Evolutionary conservation across 257 asterid genomes (phyloP), one percentile per base, ranked within the genome.

Genomic region (Solanum neorickii): DNA sequence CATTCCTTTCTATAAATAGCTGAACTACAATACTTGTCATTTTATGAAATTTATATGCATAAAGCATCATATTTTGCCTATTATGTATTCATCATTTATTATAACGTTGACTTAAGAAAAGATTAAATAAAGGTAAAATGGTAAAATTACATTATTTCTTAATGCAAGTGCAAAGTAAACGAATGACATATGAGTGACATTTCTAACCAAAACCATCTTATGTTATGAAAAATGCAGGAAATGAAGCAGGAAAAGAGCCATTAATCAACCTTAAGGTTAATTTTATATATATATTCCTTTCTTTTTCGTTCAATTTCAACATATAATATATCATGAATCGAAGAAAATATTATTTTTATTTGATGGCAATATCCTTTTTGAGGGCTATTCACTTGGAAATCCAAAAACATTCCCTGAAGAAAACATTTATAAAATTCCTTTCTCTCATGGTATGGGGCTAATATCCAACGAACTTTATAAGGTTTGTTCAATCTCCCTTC

Each of bases 301-400:
- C 25, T 25, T 25, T 52, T 86, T 70, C 20, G 3, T 42, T 7
- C 27, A 33, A 73, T 69, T 20, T 56, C 66, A 56, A 56, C 42
- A 39, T 65, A 16, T 4, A 56, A 59, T 65, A 16, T 4, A 56
- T 83, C 12, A 5, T 12, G 12, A 44, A 44, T 20, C 15, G 14
- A 9, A 25, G 4, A 49, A 42, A 41, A 42, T 3, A 9, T 20
- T 65, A 3, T 77, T 69, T 4, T 82, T 25, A 29, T 8, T 37
- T 5, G 47, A 47, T 59, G 41, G 41, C 12, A 52, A 70, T 56
- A 83, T 44, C 39, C 27, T n/a, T 39, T 39, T 66, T 31, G 31
- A 92, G 91, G 94, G 93, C 10, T 91, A 92, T 78, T 5, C 83
- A 4, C 47, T 88, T n/a, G 93, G 94, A 23, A 92, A 92, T 46